These are phyloP conservation scores for Pharnaceum exiguum DNA, from an alignment of 148 eudicot genomes.

Conservation along the genomic window DNA sequence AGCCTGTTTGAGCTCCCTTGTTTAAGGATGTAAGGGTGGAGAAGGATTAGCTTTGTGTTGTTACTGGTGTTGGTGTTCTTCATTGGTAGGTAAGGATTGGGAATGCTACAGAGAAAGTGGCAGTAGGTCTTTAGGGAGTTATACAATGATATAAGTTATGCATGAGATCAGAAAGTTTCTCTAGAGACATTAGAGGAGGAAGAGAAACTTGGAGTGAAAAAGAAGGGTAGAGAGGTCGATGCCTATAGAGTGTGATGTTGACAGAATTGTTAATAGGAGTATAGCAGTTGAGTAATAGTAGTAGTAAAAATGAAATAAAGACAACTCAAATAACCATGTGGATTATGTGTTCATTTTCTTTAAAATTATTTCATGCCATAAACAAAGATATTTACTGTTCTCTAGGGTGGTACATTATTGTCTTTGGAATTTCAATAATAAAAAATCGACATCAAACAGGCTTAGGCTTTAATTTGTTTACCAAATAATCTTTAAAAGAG, in stretches of 20 bases:
- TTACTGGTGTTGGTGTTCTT: constrained; percentile 19
- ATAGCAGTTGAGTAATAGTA: background rate
- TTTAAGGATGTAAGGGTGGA: constrained; percentile 30
- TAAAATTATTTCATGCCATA: too few species aligned
- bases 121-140: too few species aligned
- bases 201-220: constrained; percentile 28
- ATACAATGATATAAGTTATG: background rate
- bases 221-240: constrained; percentile 11
- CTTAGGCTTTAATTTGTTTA: too few species aligned
- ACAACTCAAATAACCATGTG: background rate
- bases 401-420: too few species aligned
- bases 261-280: background rate
- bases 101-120: background rate
- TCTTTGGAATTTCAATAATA: too few species aligned
- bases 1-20: constrained; percentile 26
- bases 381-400: too few species aligned
- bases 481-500: too few species aligned
- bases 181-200: background rate
- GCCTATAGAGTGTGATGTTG: constrained; percentile 11
- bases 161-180: constrained; percentile 9
- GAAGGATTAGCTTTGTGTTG: constrained; percentile 27
- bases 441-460: too few species aligned
- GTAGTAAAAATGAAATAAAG: background rate
- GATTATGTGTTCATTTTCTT: background rate
- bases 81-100: constrained; percentile 1